Percentiles rank a stretch among this genome's conserved stretches.
Evolutionary conservation across 441 rosid species (phyloP).

Genomic region (Lagerstroemia fauriei): DNA sequence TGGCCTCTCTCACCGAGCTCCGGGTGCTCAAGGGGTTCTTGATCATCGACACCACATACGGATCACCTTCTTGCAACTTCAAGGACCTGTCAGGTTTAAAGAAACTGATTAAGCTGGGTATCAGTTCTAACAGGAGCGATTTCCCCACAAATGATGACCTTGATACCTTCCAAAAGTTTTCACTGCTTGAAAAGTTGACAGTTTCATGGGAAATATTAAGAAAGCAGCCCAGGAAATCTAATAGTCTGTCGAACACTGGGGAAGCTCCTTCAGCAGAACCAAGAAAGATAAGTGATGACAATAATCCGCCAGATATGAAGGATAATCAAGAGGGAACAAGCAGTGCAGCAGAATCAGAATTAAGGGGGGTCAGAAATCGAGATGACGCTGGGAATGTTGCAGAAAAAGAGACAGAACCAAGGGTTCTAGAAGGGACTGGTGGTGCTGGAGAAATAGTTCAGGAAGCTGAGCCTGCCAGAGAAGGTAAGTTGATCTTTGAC

Average conservation of each 20-base stretch:
- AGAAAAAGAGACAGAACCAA: neutral
- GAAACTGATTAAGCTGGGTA: constrained; percentile 43
- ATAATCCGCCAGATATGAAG: neutral
- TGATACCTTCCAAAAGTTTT: constrained; percentile 4
- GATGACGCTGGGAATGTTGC: neutral
- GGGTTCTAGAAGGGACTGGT: neutral
- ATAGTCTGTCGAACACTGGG: neutral
- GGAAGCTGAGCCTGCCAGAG: neutral
- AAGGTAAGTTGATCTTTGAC: neutral
- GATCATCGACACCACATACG: constrained; percentile 26
- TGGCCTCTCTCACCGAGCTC: constrained; percentile 36
- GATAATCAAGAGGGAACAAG: neutral
- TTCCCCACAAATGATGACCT: constrained; percentile 10
- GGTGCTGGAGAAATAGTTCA: neutral
- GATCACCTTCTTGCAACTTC: constrained; percentile 25
- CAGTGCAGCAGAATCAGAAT: neutral
- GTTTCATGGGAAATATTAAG: constrained; percentile 44
- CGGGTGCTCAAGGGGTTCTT: constrained; percentile 56
- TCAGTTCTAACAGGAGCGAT: constrained; percentile 34
- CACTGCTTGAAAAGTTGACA: constrained; percentile 37
- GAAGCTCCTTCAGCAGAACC: neutral
- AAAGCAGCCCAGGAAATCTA: neutral
- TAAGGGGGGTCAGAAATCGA: neutral
- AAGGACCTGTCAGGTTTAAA: constrained; percentile 27
- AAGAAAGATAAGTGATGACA: neutral